Evolutionary conservation across 2,329 filamentous ascomycete genomes (phyloP).

Genomic region (Epichloe amarillans): DNA sequence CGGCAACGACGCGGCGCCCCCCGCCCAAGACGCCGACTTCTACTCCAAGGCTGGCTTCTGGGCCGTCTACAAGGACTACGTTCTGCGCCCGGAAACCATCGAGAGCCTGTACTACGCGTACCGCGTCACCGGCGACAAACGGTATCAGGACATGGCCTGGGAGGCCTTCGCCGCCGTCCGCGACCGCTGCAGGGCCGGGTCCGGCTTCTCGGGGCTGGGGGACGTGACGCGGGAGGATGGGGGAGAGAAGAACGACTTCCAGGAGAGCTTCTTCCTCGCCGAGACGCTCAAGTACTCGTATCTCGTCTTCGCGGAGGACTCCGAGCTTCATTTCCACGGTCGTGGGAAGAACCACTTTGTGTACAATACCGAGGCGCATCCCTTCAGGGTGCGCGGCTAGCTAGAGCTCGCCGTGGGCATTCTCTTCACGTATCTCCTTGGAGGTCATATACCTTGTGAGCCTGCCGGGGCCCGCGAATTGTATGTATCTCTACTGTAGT

Average conservation of each 20-base stretch:
- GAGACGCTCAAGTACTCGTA: constrained; percentile 80
- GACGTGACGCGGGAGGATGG: constrained; percentile 54
- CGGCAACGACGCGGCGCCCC: constrained; percentile 23
- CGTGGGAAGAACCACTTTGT: constrained; percentile 31
- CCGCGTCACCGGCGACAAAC: constrained; percentile 58
- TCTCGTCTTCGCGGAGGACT: constrained; percentile 53
- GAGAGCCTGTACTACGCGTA: constrained; percentile 83
- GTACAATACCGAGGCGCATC: constrained; percentile 37
- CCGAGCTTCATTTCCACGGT: constrained; percentile 37
- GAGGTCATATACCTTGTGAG: not conserved
- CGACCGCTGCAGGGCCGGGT: constrained; percentile 45
- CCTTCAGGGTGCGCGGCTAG: constrained; percentile 16
- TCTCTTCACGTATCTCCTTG: not conserved
- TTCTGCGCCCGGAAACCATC: constrained; percentile 67
- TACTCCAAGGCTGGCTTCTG: constrained; percentile 41
- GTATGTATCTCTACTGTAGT: too few species aligned
- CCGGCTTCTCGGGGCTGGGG: constrained; percentile 51
- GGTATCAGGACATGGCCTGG: constrained; percentile 79
- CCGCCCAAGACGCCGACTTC: constrained; percentile 50
- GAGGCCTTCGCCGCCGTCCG: constrained; percentile 60
- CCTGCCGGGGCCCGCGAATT: too few species aligned
- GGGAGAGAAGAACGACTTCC: constrained; percentile 54
- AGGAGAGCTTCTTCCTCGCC: constrained; percentile 81
- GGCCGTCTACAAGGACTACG: constrained; percentile 31
- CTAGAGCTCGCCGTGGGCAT: not conserved